These are phyloP conservation scores for Globisporangium cylindrosporum DNA, from an alignment of 352 stramenopile species.

Conservation along the genomic window DNA sequence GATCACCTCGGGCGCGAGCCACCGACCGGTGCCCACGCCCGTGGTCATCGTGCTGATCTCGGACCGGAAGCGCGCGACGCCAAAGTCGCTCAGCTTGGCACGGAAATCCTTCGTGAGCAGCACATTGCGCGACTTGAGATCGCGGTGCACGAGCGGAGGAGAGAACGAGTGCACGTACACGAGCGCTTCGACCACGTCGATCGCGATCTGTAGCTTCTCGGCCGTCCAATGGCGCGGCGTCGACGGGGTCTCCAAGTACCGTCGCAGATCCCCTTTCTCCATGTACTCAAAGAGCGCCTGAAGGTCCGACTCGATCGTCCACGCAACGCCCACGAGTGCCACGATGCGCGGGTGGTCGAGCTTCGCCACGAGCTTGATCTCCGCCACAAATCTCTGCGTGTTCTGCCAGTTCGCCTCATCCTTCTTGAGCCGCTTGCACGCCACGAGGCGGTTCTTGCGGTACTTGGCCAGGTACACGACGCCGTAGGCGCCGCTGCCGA, in stretches of 20 bases:
- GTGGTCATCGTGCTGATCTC: conserved; percentile 48
- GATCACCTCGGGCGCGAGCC: conserved; percentile 56
- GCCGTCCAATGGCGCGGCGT: conserved; percentile 32
- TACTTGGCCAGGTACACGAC: conserved; percentile 51
- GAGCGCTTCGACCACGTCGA: conserved; percentile 57
- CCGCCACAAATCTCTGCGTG: conserved; percentile 43
- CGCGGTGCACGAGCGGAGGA: conserved; percentile 54
- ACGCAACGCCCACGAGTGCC: conserved; percentile 49
- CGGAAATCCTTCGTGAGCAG: conserved; percentile 34
- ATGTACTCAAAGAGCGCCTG: conserved; percentile 70
- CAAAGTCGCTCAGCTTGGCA: conserved; percentile 50
- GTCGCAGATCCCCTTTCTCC: conserved; percentile 46
- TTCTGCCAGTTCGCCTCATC: conserved; percentile 38
- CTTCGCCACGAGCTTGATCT: conserved; percentile 53
- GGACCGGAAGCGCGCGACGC: conserved; percentile 34
- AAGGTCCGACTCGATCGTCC: conserved; percentile 50
- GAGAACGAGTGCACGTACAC: conserved; percentile 69
- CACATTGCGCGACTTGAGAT: conserved; percentile 59
- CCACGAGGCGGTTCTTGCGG: conserved; percentile 31
- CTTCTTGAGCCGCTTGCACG: conserved; percentile 47
- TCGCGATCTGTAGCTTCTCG: conserved; percentile 50
- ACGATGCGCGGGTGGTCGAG: conserved; percentile 54
- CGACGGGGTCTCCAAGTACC: conserved; percentile 27
- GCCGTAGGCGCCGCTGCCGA: conserved; percentile 32
- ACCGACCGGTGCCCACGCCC: conserved; percentile 46